Base-by-base conservation (phyloP, 2,329 filamentous ascomycete genomes). In the Fusarium falciforme region DNA sequence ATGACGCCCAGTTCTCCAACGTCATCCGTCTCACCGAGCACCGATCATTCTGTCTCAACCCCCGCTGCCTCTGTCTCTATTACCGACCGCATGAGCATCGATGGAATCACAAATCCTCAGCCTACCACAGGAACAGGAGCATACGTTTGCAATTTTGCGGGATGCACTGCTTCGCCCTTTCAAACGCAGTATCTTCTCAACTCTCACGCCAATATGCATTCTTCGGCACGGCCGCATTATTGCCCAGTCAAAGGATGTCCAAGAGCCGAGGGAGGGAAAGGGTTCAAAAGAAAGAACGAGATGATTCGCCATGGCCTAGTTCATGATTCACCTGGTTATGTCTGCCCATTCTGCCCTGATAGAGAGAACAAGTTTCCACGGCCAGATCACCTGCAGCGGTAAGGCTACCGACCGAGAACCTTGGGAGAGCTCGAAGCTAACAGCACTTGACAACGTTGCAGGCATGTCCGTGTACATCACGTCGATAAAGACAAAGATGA, bases 201-300 rank as follows among this genome's bases (percentile, higher is more conserved):
- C n/a, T n/a, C n/a, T n/a, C n/a, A n/a, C n/a, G n/a, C n/a, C n/a
- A n/a, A n/a, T n/a, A n/a, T n/a, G n/a, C n/a, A n/a, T n/a, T n/a
- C n/a, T 8, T 8, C n/a, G n/a, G 2, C 3, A 42, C 1, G 12
- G 11, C 0, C 3, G 3, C 2, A 22, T 42, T 22, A 22, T 42
- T 42, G 40, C 40, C 12, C 12, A 14, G n/a, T 1, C 3, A 2
- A 22, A 8, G n/a, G 40, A 6, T 42, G 40, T 8, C 40, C 6
- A 42, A 42, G 40, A 7, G 2, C n/a, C 6, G 6, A 14, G 22
- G 40, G n/a, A 14, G 40, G n/a, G 11, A 20, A 6, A 12, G n/a
- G 38, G 6, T 42, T 42, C 3, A 12, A 1, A 42, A 42, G 11
- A 8, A 22, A 2, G n/a, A 5, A 22, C 7, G n/a, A 22, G n/a